These are phyloP conservation scores for Zasmidium citrigriseum DNA, from an alignment of 2,329 filamentous ascomycete species.

Conservation along the genomic window DNA sequence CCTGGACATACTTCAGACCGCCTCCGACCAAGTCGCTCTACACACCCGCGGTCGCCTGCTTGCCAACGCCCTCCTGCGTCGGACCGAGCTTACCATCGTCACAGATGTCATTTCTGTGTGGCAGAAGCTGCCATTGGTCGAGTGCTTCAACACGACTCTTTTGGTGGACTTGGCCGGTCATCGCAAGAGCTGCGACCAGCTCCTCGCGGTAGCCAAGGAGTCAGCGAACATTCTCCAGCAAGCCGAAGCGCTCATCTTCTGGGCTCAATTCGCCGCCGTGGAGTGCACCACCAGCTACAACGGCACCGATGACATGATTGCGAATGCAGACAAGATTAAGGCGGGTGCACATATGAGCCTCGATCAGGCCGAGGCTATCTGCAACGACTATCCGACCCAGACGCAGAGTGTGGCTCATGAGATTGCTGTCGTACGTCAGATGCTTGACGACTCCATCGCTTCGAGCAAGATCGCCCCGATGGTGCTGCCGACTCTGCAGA, in stretches of 20 bases:
- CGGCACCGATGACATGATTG: not conserved
- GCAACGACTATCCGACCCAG: constrained; percentile 16
- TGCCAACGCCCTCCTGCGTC: constrained; percentile 48
- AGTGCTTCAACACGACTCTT: constrained; percentile 10
- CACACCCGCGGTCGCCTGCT: constrained; percentile 41
- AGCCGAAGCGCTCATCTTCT: constrained; percentile 54
- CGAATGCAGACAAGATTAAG: constrained; percentile 13
- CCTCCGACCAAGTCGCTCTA: constrained; percentile 27
- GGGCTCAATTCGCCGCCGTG: constrained; percentile 51
- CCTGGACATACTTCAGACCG: constrained; percentile 2
- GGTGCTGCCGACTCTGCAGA: constrained; percentile 52
- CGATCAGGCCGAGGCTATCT: constrained; percentile 30
- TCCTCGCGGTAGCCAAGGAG: constrained; percentile 43
- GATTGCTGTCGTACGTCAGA: constrained; percentile 45
- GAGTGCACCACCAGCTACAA: constrained; percentile 35
- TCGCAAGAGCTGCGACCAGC: constrained; percentile 41
- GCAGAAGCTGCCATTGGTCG: constrained; percentile 6
- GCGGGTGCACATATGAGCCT: constrained; percentile 27
- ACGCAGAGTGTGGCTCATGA: constrained; percentile 45
- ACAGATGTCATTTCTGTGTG: constrained; percentile 42
- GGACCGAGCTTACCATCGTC: constrained; percentile 52
- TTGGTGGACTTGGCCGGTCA: constrained; percentile 37
- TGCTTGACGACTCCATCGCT: constrained; percentile 50
- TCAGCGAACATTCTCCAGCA: constrained; percentile 46
- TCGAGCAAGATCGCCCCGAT: constrained; percentile 54